Percentiles rank a stretch among this genome's conserved stretches.
Conservation (phyloP, 768 basidiomycete genomes). For the Russula lepida region DNA sequence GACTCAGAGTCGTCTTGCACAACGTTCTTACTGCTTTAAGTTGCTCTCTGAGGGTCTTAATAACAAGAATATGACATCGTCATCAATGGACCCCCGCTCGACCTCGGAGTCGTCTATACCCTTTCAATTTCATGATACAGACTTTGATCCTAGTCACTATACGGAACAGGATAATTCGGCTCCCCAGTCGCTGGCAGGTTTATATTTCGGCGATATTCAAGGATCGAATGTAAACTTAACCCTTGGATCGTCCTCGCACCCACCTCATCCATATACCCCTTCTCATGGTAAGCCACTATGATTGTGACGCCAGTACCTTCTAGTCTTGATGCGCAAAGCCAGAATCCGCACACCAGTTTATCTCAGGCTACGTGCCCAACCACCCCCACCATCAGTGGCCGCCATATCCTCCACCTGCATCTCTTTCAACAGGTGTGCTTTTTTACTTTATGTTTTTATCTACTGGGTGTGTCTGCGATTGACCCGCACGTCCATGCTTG, state of each 20-base stretch:
- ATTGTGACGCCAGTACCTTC: too few relatives aligned
- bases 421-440: not conserved
- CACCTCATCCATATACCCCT: not conserved
- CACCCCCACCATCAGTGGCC: not conserved
- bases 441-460: not conserved
- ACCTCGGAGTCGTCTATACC: not conserved
- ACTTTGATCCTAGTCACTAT: too few relatives aligned
- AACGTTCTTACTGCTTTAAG: not conserved
- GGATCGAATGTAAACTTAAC: not conserved
- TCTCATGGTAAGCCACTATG: not conserved
- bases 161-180: not conserved
- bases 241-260: not conserved
- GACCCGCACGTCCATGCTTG: not conserved
- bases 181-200: not conserved
- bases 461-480: not conserved
- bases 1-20: not conserved
- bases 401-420: too few relatives aligned
- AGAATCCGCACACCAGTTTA: not conserved
- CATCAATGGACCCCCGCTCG: not conserved
- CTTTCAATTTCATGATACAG: not conserved
- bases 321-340: not conserved
- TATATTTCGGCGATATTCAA: not conserved
- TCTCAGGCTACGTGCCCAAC: not conserved
- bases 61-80: not conserved
- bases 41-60: not conserved